Conservation (phyloP, 2,329 filamentous ascomycete species). For the Rhynchosporium secalis region DNA sequence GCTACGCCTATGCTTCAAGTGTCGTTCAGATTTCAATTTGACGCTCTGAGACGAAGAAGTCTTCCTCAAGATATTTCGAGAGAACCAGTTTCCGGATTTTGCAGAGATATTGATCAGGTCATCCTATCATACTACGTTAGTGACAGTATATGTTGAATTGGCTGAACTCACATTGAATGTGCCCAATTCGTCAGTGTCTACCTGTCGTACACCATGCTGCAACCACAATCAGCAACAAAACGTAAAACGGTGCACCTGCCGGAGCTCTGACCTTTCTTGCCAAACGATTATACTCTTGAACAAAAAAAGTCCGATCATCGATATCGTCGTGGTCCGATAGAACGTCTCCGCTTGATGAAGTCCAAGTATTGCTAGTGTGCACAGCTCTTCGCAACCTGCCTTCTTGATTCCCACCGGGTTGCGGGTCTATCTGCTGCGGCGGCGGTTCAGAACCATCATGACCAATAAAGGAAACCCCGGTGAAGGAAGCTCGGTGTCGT, state of each 20-base stretch:
- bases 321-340: constrained; percentile 52
- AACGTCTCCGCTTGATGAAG: constrained; percentile 53
- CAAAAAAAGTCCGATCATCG: constrained; percentile 49
- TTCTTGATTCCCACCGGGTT: constrained; percentile 6
- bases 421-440: constrained; percentile 5
- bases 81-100: constrained; percentile 43
- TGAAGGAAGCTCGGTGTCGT: constrained; percentile 27
- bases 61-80: constrained; percentile 42
- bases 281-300: constrained; percentile 60
- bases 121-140: constrained; percentile 20
- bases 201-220: constrained; percentile 52
- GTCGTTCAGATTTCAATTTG: constrained; percentile 34
- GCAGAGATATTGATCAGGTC: constrained; percentile 21
- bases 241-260: not conserved
- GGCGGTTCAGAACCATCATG: constrained; percentile 14
- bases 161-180: constrained; percentile 25
- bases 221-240: constrained; percentile 15
- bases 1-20: constrained; percentile 50
- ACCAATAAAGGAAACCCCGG: constrained; percentile 10
- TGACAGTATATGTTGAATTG: not conserved
- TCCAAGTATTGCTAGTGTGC: constrained; percentile 55
- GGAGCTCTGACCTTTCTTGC: constrained; percentile 53
- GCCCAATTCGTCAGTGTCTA: constrained; percentile 34
- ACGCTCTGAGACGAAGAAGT: constrained; percentile 40
- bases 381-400: constrained; percentile 21